Conservation (phyloP, 176 grass and related monocot species). For the Avena insularis region DNA sequence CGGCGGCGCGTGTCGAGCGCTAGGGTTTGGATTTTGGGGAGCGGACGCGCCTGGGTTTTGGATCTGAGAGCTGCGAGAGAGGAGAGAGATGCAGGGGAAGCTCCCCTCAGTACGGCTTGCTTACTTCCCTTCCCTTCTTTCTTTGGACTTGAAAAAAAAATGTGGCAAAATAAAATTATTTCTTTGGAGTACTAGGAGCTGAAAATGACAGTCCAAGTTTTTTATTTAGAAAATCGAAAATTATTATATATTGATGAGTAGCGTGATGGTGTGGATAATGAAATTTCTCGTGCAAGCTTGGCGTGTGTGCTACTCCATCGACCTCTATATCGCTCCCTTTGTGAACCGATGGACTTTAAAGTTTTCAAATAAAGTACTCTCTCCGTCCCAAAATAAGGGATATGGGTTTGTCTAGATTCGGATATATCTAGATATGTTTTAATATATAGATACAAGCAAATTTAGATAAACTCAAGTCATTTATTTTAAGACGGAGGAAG, state of each 20-base stretch:
- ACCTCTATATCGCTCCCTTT: conserved; percentile 11
- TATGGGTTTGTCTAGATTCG: too few relatives aligned
- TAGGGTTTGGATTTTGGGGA: conserved; percentile 42
- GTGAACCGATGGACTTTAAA: neutral
- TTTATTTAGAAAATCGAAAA: neutral
- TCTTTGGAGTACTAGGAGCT: neutral
- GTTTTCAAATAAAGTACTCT: neutral
- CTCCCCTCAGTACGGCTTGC: conserved; percentile 35
- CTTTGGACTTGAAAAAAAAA: conserved; percentile 21
- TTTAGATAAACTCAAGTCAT: too few relatives aligned
- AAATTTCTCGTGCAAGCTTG: neutral
- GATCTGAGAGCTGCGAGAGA: conserved; percentile 37
- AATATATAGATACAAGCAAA: too few relatives aligned
- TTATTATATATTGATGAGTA: too few relatives aligned
- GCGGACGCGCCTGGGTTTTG: conserved; percentile 26
- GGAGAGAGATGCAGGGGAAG: neutral
- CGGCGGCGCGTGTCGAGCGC: neutral
- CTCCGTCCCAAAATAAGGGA: too few relatives aligned
- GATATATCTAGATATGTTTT: too few relatives aligned
- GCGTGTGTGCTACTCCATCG: conserved; percentile 47
- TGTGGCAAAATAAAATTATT: neutral
- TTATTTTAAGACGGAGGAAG: too few relatives aligned
- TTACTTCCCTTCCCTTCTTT: conserved; percentile 37
- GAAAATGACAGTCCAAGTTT: neutral
- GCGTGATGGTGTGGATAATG: neutral